These are phyloP conservation scores for Tilletia walkeri DNA, from an alignment of 1,284 basidiomycete species.

Conservation along the genomic window DNA sequence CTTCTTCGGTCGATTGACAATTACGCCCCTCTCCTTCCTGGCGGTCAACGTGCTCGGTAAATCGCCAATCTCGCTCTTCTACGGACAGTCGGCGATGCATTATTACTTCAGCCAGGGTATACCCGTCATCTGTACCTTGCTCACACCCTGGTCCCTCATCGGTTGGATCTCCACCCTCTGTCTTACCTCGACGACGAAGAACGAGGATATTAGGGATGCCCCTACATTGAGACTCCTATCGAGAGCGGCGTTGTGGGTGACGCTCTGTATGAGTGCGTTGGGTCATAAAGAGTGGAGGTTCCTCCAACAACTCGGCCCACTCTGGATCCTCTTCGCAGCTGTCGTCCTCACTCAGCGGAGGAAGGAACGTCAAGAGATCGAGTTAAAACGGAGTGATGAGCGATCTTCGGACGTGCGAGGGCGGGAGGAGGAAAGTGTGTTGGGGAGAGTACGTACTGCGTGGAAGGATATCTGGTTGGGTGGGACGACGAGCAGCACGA, in stretches of 20 bases:
- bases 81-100: conserved; percentile 81
- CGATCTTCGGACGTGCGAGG: no score
- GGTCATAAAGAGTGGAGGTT: conserved; percentile 88
- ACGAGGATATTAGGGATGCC: background rate
- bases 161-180: conserved; percentile 17
- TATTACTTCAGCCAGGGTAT: conserved; percentile 85
- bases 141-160: conserved; percentile 78
- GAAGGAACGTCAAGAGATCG: no score
- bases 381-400: no score
- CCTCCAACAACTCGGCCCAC: conserved; percentile 82
- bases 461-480: no score
- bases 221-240: conserved; percentile 23
- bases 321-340: conserved; percentile 75
- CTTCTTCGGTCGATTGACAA: conserved; percentile 69
- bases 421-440: no score
- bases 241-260: conserved; percentile 25
- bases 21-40: conserved; percentile 80
- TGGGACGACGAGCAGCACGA: background rate
- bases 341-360: background rate
- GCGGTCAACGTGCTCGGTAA: conserved; percentile 65
- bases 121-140: conserved; percentile 69
- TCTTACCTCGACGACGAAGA: background rate
- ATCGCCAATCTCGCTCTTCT: conserved; percentile 83
- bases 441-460: no score
- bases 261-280: conserved; percentile 38